A percentile compares a stretch with the other conserved stretches of the same genome.
phyloP scores from a whole-genome alignment of 345 rosid species.

The Abelmoschus esculentus region DNA sequence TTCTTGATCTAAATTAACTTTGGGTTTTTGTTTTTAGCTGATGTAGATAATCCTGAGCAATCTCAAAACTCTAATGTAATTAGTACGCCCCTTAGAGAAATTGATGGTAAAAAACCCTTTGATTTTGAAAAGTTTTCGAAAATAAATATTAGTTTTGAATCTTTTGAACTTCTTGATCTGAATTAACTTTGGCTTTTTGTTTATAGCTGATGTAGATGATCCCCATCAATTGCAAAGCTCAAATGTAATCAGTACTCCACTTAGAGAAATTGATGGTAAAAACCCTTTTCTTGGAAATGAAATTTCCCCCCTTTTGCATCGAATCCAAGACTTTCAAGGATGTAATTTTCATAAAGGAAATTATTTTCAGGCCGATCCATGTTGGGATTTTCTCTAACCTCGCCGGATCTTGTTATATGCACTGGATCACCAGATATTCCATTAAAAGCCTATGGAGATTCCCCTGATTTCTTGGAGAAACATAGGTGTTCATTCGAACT shows the following conservation, averaged over 20 bases:
- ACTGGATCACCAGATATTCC: constrained; percentile 67
- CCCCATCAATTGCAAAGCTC: constrained; percentile 5
- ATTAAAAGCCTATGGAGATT: constrained; percentile 25
- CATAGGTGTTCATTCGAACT: constrained; percentile 44
- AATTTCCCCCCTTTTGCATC: neutral
- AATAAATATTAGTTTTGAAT: neutral
- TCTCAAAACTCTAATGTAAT: constrained; percentile 6
- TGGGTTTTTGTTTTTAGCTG: neutral
- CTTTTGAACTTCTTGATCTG: neutral
- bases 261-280: constrained; percentile 21
- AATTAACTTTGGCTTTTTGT: neutral
- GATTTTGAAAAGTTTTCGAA: neutral
- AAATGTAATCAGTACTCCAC: constrained; percentile 5
- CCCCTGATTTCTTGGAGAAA: constrained; percentile 35
- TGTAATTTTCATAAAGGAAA: neutral
- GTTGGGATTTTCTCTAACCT: constrained; percentile 56
- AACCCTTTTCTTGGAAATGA: neutral
- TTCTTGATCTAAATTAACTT: neutral
- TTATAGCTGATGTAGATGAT: constrained; percentile 6
- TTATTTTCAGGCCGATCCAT: constrained; percentile 42
- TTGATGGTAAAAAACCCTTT: constrained; percentile 14
- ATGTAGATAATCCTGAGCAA: constrained; percentile 11
- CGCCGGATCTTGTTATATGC: constrained; percentile 70
- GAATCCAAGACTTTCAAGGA: neutral
- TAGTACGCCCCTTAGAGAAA: constrained; percentile 9